Base-by-base conservation (phyloP, 208 protist species). In the Naegleria fowleri region DNA sequence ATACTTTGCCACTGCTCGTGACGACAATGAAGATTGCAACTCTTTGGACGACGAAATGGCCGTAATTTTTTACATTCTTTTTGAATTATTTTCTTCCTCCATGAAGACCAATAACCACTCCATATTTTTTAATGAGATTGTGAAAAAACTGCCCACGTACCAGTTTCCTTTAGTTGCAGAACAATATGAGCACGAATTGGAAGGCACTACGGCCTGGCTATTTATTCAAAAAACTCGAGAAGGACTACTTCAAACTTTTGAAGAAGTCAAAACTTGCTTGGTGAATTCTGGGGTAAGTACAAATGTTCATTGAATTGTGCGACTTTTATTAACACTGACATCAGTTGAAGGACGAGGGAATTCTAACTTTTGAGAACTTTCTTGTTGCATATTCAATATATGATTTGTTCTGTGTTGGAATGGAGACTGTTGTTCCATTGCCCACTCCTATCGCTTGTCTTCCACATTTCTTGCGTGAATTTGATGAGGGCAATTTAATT, bases 351-450 rank as follows among this genome's bases (percentile, higher is more conserved):
- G 40, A 52, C 5, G 19, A 41, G 40, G 41, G 29, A 52, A 51
- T 15, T 87, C 5, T 87, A 41, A 52, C 40, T 48, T 87, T 87
- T 87, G 83, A 87, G 43, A 40, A 87, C 41, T 87, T 87, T 51
- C 41, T 87, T 16, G 15, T 22, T 3, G 33, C 83, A 15, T 87
- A 87, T 87, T 29, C 40, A 87, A 39, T 51, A 33, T 87, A 36
- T 15, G 83, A 87, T 51, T 40, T 38, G 19, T 51, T 40, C 15
- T 33, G 11, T 33, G 40, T 29, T 87, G 40, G 33, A 33, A 15
- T 19, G 43, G 19, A 87, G 15, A 87, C 33, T 52, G 19, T 87
- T 29, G 11, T 67, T 29, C 55, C 55, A 67, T 29, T 67, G 22
- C 55, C 55, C 11, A 29, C 55, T 29, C 43, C 43, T 48, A 67